Evolutionary conservation across 2,329 filamentous ascomycete species (phyloP).

Genomic region (Clarireedia paspali): DNA sequence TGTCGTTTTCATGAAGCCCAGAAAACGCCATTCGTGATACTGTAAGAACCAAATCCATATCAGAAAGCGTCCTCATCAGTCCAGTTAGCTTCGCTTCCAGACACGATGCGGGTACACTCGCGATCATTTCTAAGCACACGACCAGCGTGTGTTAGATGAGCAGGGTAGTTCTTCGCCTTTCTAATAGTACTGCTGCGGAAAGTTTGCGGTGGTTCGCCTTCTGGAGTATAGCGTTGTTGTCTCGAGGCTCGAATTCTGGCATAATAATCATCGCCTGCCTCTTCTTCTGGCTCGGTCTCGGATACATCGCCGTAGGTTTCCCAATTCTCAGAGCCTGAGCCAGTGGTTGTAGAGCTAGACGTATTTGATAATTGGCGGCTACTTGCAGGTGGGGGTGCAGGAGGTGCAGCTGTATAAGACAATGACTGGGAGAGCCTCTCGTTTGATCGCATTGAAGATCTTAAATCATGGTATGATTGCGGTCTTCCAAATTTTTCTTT

Average conservation of each 20-base stretch:
- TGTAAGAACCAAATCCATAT: neutral
- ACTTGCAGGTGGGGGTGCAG: constrained; percentile 22
- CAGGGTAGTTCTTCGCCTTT: constrained; percentile 46
- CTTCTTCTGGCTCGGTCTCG: constrained; percentile 68
- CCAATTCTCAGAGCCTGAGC: constrained; percentile 92
- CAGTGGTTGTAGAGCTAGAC: constrained; percentile 54
- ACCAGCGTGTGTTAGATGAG: constrained; percentile 38
- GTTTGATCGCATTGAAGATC: constrained; percentile 37
- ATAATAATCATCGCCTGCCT: constrained; percentile 81
- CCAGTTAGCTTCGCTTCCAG: constrained; percentile 53
- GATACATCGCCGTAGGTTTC: constrained; percentile 88
- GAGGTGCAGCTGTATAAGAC: constrained; percentile 21
- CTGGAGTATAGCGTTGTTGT: constrained; percentile 54
- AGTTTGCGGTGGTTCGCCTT: constrained; percentile 28
- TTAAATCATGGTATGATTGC: constrained; percentile 33
- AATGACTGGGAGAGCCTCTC: constrained; percentile 27
- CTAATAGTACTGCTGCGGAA: constrained; percentile 38
- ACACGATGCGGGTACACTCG: constrained; percentile 56
- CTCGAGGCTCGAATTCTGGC: constrained; percentile 65
- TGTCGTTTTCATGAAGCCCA: neutral
- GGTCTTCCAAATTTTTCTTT: constrained; percentile 30
- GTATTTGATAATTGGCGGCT: constrained; percentile 66
- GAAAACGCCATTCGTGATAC: neutral
- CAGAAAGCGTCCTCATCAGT: constrained; percentile 56
- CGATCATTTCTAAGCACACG: constrained; percentile 42